Evolutionary conservation across 805 yeast species (phyloP).

Genomic region (Lipomyces sp.): DNA sequence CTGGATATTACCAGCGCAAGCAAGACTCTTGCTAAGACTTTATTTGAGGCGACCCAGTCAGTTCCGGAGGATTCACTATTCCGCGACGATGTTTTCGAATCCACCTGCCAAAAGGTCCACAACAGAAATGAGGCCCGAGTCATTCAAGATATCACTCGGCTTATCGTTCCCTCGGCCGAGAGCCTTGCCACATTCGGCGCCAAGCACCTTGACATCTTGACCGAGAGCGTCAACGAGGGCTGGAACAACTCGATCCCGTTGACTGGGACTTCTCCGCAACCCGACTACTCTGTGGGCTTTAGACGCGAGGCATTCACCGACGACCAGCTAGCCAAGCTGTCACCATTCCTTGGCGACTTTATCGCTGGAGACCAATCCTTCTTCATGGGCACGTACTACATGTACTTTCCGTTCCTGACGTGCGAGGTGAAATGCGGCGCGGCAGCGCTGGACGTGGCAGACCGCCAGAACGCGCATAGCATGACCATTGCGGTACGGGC

Average conservation of each 20-base stretch:
- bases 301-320: neutral
- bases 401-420: neutral
- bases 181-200: neutral
- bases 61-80: neutral
- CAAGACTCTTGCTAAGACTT: neutral
- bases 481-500: slow-evolving; percentile 1
- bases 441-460: slow-evolving; percentile 1
- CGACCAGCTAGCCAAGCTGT: neutral
- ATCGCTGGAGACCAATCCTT: neutral
- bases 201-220: neutral
- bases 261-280: neutral
- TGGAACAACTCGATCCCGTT: neutral
- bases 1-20: slow-evolving; percentile 1
- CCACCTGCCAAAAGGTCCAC: neutral
- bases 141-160: neutral
- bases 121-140: neutral
- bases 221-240: neutral
- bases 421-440: neutral
- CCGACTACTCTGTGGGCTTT: neutral
- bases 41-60: neutral
- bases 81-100: slow-evolving; percentile 1
- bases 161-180: neutral
- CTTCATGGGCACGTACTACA: slow-evolving; percentile 1
- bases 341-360: slow-evolving; percentile 1
- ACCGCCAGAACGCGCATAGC: neutral